A percentile compares a stretch with the other conserved stretches of the same genome.
These are phyloP conservation scores for Leishmania major DNA, from an alignment of 208 protist genomes.

Conservation along the genomic window DNA sequence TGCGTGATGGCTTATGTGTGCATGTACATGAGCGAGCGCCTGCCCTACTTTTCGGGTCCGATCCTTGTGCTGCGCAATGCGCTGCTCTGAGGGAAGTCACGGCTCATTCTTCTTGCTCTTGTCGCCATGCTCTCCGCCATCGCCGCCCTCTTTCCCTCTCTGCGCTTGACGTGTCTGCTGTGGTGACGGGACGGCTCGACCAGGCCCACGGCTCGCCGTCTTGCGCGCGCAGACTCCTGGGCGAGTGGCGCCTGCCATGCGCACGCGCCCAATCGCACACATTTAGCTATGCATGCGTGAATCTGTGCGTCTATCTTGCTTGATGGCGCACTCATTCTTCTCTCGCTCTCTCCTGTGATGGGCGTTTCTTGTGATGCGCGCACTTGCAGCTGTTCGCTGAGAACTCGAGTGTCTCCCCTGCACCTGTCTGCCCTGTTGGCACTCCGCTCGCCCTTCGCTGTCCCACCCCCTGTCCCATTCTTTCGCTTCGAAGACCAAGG, in stretches of 20 bases:
- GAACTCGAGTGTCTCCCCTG: neutral
- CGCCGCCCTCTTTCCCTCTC: neutral
- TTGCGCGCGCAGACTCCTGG: neutral
- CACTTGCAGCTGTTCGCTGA: neutral
- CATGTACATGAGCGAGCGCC: too few relatives aligned
- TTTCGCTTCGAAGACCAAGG: too few relatives aligned
- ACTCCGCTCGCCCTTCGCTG: neutral
- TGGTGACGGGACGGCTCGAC: neutral
- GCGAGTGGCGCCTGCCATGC: neutral
- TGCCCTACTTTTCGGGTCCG: neutral
- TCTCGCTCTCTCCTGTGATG: neutral
- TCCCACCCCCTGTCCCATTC: neutral
- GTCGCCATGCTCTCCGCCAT: neutral
- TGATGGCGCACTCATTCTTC: neutral
- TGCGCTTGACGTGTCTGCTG: neutral
- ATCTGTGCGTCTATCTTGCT: neutral
- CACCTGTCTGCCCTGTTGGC: neutral
- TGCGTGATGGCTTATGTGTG: neutral
- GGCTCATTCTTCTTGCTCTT: neutral
- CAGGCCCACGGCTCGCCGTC: neutral
- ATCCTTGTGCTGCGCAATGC: neutral
- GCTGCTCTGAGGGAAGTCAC: neutral
- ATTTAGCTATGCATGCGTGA: neutral
- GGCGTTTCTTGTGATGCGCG: neutral
- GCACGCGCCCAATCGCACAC: too few relatives aligned